Base-by-base conservation (phyloP, 441 rosid genomes). In the Erodium chrysanthum region DNA sequence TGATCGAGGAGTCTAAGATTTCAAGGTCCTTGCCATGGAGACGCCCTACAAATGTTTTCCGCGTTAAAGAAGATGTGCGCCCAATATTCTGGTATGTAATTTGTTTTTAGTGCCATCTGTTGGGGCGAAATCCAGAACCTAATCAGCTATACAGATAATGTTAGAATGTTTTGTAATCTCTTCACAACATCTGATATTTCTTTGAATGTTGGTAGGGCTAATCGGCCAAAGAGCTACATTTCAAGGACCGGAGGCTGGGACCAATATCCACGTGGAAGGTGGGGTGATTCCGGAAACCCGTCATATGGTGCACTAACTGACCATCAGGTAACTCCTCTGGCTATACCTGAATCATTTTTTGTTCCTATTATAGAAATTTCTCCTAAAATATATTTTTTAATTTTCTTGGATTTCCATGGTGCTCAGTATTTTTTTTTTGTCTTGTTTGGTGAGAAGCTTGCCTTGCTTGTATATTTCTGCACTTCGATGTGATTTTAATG, bases 221-320 rank as follows among this genome's bases (percentile, higher is more conserved):
- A 91, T 76, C 97, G 97, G 78, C 98, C 98, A 12, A 91, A 91
- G 92, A 94, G 98, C 83, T 94, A 94, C 80, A 70, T 94, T 58
- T 71, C 89, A 56, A 88, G 99, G 81, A 91, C 99, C 68, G 71
- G 79, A 62, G 94, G 89, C 66, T 94, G 99, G 99, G 93, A 91
- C 33, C 94, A 86, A 72, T 94, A 84, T 72, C 97, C 97, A 33
- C 86, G 61, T 62, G 99, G 97, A 18, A 81, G 91, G 67, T 94
- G 99, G 99, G 88, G 89, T 73, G 96, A 91, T 83, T 83, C 99
- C 71, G 67, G 82, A 65, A 91, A 86, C 77, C 89, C 99, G 66
- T 87, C 97, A 11, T 94, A 91, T 72, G 85, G 97, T 75, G 89
- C 88, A 66, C 86, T 91, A 20, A 69, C 86, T 5, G 98, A 94